phyloP scores from a whole-genome alignment of 768 basidiomycete species.

The Tremella fuciformis region DNA sequence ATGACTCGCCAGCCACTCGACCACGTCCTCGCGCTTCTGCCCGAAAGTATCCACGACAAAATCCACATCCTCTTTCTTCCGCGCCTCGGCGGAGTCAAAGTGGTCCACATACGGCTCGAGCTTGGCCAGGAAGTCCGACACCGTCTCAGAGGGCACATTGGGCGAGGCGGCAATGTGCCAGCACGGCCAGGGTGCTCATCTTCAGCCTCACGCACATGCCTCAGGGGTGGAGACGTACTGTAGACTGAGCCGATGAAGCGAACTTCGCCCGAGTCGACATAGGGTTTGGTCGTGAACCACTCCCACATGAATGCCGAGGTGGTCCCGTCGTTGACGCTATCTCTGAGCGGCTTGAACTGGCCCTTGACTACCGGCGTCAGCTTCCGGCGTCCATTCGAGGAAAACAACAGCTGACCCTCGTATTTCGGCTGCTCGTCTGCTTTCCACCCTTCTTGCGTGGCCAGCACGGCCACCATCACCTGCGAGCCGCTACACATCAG shows the following conservation, averaged over 20 bases:
- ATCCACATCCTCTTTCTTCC: constrained; percentile 63
- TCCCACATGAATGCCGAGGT: constrained; percentile 53
- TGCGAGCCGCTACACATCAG: constrained; percentile 21
- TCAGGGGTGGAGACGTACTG: constrained; percentile 26
- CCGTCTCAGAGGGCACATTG: constrained; percentile 54
- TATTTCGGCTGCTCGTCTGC: constrained; percentile 57
- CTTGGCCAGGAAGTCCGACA: constrained; percentile 62
- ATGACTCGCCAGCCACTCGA: constrained; percentile 81
- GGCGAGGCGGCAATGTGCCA: constrained; percentile 92
- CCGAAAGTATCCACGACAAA: constrained; percentile 78
- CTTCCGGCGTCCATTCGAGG: background rate
- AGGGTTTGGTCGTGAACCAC: constrained; percentile 76
- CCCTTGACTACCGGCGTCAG: constrained; percentile 45
- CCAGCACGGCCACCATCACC: constrained; percentile 95
- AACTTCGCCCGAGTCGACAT: constrained; percentile 70
- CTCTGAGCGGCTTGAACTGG: constrained; percentile 59
- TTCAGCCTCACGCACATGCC: constrained; percentile 3
- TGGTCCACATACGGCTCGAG: constrained; percentile 65
- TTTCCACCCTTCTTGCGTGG: constrained; percentile 78
- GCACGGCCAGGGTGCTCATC: constrained; percentile 89
- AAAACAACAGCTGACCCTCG: constrained; percentile 58
- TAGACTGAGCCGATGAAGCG: constrained; percentile 68
- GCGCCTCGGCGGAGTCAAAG: constrained; percentile 59
- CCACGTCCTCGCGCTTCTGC: constrained; percentile 76
- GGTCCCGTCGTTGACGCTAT: constrained; percentile 81